phyloP scores from a whole-genome alignment of 371 early-diverging fungal species.

The Nosema bombycis region DNA sequence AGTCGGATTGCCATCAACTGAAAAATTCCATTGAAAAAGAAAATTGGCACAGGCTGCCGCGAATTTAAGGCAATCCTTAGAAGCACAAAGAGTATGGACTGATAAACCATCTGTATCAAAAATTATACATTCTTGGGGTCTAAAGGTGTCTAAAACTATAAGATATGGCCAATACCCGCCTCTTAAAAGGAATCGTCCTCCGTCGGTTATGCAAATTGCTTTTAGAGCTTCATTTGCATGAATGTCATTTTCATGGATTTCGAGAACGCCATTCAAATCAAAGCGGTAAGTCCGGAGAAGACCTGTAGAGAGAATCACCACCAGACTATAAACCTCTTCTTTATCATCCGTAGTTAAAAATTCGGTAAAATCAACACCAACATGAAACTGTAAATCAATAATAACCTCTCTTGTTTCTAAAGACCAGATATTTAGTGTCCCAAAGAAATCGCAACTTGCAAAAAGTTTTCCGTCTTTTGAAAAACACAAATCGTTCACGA shows the following conservation, averaged over 20 bases:
- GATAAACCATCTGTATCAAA: slow-evolving; percentile 60
- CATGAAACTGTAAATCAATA: slow-evolving; percentile 5
- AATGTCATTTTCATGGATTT: slow-evolving; percentile 44
- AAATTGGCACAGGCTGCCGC: slow-evolving; percentile 44
- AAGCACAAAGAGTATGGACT: slow-evolving; percentile 54
- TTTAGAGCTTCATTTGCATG: slow-evolving; percentile 50
- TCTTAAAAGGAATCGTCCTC: slow-evolving; percentile 56
- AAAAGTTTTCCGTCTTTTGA: slow-evolving; percentile 52
- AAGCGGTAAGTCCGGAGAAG: slow-evolving; percentile 42
- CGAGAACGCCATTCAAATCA: slow-evolving; percentile 6
- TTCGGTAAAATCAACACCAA: slow-evolving; percentile 59
- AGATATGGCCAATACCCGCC: slow-evolving; percentile 64
- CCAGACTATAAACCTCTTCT: slow-evolving; percentile 30
- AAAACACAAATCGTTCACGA: slow-evolving; percentile 60
- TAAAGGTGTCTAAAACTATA: slow-evolving; percentile 55
- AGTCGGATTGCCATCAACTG: slow-evolving; percentile 19
- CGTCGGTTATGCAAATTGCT: slow-evolving; percentile 62
- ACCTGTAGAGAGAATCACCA: slow-evolving; percentile 47
- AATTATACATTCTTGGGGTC: slow-evolving; percentile 51
- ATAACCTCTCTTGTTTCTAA: slow-evolving; percentile 34
- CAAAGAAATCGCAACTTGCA: slow-evolving; percentile 60
- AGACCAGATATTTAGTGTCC: slow-evolving; percentile 53
- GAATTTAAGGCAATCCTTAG: slow-evolving; percentile 57
- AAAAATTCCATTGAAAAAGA: slow-evolving; percentile 46
- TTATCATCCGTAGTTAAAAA: slow-evolving; percentile 48